Evolutionary conservation across 2,329 filamentous ascomycete species (phyloP).

Genomic region (Fusarium domesticum): DNA sequence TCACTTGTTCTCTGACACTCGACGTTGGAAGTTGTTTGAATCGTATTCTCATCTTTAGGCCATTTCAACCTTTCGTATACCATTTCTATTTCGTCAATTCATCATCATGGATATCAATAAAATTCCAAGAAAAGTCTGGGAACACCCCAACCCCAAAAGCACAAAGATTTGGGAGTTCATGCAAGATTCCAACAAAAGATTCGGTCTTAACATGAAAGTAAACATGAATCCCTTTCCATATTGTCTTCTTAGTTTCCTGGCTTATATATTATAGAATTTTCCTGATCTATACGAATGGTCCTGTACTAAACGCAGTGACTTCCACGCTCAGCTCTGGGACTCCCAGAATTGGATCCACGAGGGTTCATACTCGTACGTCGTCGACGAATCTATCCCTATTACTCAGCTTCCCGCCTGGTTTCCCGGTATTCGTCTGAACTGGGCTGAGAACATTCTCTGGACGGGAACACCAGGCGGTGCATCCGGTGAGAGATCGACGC

Average conservation of each 20-base stretch:
- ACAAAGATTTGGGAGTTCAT: slow-evolving; percentile 68
- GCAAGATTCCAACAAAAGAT: slow-evolving; percentile 58
- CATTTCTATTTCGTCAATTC: neutral
- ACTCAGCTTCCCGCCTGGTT: slow-evolving; percentile 76
- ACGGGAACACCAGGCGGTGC: slow-evolving; percentile 42
- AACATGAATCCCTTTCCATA: neutral
- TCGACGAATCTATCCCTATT: slow-evolving; percentile 69
- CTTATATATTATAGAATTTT: slow-evolving; percentile 52
- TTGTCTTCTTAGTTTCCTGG: too few species aligned
- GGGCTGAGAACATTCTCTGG: slow-evolving; percentile 77
- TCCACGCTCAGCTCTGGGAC: slow-evolving; percentile 64
- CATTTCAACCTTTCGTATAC: too few species aligned
- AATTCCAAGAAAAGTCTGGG: slow-evolving; percentile 63
- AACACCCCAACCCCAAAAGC: slow-evolving; percentile 58
- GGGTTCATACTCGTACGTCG: slow-evolving; percentile 56
- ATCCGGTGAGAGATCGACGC: slow-evolving; percentile 46
- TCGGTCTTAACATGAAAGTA: slow-evolving; percentile 57
- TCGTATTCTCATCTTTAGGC: too few species aligned
- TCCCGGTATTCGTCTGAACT: slow-evolving; percentile 69
- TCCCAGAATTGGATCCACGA: slow-evolving; percentile 59
- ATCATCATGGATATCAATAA: slow-evolving; percentile 32
- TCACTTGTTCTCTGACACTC: too few species aligned
- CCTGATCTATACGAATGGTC: slow-evolving; percentile 70
- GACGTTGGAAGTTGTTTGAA: too few species aligned
- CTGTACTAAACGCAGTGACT: slow-evolving; percentile 56